phyloP scores from a whole-genome alignment of 257 asterid genomes.

The Osmanthus fragrans region DNA sequence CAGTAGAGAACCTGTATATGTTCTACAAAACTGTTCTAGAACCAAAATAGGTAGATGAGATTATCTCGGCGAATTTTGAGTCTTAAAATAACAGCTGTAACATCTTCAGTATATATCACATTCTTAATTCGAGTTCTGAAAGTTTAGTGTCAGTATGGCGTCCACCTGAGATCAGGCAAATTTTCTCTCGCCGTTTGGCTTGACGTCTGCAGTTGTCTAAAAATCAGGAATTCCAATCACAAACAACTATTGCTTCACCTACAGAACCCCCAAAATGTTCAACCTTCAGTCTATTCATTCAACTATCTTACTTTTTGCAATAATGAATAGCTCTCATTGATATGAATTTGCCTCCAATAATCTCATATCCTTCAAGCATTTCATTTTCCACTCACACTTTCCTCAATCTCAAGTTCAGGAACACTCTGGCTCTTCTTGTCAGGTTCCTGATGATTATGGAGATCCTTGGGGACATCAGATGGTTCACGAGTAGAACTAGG shows the following conservation, averaged over 20 bases:
- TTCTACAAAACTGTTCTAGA: neutral
- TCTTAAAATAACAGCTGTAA: slow-evolving; percentile 9
- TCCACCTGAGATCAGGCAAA: slow-evolving; percentile 12
- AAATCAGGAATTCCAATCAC: neutral
- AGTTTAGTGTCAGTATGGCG: slow-evolving; percentile 7
- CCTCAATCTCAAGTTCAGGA: slow-evolving; percentile 27
- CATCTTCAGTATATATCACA: neutral
- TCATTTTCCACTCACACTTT: slow-evolving; percentile 24
- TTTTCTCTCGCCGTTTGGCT: slow-evolving; percentile 11
- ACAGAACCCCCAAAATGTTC: neutral
- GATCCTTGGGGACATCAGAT: slow-evolving; percentile 37
- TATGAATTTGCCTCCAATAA: slow-evolving; percentile 15
- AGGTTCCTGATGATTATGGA: slow-evolving; percentile 24
- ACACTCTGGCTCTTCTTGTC: slow-evolving; percentile 9
- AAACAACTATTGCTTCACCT: neutral
- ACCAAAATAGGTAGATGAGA: neutral
- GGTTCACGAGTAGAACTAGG: slow-evolving; percentile 27
- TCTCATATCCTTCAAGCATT: slow-evolving; percentile 19
- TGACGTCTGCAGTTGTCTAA: slow-evolving; percentile 1
- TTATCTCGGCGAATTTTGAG: neutral
- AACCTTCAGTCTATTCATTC: slow-evolving; percentile 1
- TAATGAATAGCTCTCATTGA: slow-evolving; percentile 7
- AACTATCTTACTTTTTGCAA: slow-evolving; percentile 1
- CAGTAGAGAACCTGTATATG: neutral
- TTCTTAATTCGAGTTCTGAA: slow-evolving; percentile 1